Conservation (phyloP, 768 basidiomycete species). For the Ramaria sp. region DNA sequence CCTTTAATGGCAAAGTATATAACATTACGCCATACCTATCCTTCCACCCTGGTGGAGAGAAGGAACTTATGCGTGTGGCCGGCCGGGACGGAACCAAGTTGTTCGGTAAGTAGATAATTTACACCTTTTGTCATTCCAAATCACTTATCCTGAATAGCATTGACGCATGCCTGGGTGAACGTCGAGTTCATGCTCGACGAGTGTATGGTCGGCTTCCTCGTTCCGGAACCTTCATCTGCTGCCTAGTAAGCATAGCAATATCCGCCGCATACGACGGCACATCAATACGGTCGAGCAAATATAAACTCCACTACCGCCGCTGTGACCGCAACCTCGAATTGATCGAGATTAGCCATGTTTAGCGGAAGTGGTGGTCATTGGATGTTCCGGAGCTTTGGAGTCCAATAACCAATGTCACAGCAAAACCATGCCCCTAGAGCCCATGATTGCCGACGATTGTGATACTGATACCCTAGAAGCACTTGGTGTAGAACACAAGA, state of each 20-base stretch:
- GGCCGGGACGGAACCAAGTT: slow-evolving; percentile 92
- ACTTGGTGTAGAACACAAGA: not conserved
- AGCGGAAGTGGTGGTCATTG: no score
- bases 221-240: slow-evolving; percentile 44
- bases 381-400: no score
- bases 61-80: slow-evolving; percentile 88
- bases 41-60: slow-evolving; percentile 92
- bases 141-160: slow-evolving; percentile 34
- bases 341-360: no score
- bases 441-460: no score
- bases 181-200: slow-evolving; percentile 92
- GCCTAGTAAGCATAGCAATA: not conserved
- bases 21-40: slow-evolving; percentile 88
- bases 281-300: no score
- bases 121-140: not conserved
- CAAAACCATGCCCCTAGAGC: no score
- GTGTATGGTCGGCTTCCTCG: slow-evolving; percentile 85
- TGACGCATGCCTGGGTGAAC: slow-evolving; percentile 95
- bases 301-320: no score
- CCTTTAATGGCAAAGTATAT: slow-evolving; percentile 89
- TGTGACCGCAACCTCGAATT: no score
- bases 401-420: no score
- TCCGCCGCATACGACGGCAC: no score
- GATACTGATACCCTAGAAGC: not conserved
- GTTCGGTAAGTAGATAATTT: slow-evolving; percentile 57